Evolutionary conservation across 1,284 basidiomycete genomes (phyloP), one percentile per base, ranked within the genome.

Genomic region (Xerocomus nothofagi): DNA sequence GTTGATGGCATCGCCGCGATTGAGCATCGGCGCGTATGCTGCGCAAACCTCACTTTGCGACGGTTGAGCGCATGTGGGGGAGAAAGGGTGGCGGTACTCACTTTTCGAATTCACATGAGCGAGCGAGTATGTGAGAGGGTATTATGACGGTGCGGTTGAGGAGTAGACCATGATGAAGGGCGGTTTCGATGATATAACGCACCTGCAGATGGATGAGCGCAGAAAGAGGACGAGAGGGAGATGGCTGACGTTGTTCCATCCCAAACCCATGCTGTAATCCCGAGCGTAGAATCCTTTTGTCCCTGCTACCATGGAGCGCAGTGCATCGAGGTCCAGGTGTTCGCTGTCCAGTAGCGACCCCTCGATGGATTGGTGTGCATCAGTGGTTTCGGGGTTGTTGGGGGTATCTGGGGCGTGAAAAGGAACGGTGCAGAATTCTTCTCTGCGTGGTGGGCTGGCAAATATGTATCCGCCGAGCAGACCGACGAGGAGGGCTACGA

Each of bases 161-260:
- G 11, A 75, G 56, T 20, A 56, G 55, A 21, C 71, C 73, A 17
- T 75, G 71, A 24, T 69, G 37, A 15, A 76, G 49, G 6, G 73
- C 65, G 4, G 73, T 63, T 47, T 74, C 74, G 45, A 74, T 66
- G 45, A 72, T 71, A 49, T 73, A 73, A 18, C 71, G 68, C 59
- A 71, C 66, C 71, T 71, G 37, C 48, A 36, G 8, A 29, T 1
- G 11, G 21, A 21, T 65, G 12, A 64, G 56, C 11, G 37, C 43
- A 36, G 3, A 44, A 39, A 33, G 15, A 44, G 3, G 27, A 15
- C 11, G 23, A 32, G 21, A 37, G 17, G 15, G 20, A 42, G 24
- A 20, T 27, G 5, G 27, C 68, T 33, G 9, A 69, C 66, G 14
- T 68, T 68, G 50, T 68, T 68, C 69, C 69, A 68, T 26, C 66